Evolutionary conservation across 2,329 filamentous ascomycete genomes (phyloP).

Genomic region (Monosporascus ibericus): DNA sequence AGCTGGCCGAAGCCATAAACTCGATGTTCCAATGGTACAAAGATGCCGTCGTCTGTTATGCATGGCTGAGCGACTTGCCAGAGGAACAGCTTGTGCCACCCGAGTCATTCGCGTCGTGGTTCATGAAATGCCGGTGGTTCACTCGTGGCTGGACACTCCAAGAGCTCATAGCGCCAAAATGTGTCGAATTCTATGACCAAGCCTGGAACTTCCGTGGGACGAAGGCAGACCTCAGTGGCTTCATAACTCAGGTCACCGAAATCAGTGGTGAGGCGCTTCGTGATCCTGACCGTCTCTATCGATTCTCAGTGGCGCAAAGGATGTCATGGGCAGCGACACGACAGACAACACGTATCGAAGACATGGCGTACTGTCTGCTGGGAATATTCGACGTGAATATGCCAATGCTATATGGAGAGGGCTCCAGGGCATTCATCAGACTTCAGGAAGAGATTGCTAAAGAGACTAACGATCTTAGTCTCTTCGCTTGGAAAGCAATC

Average conservation of each 20-base stretch:
- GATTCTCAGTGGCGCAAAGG: conserved; percentile 13
- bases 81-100: too few species aligned
- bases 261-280: conserved; percentile 14
- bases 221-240: conserved; percentile 9
- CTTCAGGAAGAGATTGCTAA: conserved; percentile 5
- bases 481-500: conserved; percentile 1
- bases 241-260: conserved; percentile 12
- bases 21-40: too few species aligned
- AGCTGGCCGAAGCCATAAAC: too few species aligned
- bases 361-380: conserved; percentile 5
- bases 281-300: neutral
- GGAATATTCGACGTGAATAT: conserved; percentile 5
- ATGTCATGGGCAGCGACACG: conserved; percentile 7
- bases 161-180: neutral
- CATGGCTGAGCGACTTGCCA: too few species aligned
- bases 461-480: neutral
- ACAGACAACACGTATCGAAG: conserved; percentile 3
- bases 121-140: neutral
- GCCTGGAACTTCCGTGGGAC: conserved; percentile 22
- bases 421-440: conserved; percentile 1
- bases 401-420: conserved; percentile 6
- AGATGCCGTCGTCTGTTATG: too few species aligned
- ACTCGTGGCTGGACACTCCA: too few species aligned
- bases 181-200: conserved; percentile 21
- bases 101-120: conserved; percentile 1